Base-by-base conservation (phyloP, 495 filamentous ascomycete species). In the Podospora pseudocomata region DNA sequence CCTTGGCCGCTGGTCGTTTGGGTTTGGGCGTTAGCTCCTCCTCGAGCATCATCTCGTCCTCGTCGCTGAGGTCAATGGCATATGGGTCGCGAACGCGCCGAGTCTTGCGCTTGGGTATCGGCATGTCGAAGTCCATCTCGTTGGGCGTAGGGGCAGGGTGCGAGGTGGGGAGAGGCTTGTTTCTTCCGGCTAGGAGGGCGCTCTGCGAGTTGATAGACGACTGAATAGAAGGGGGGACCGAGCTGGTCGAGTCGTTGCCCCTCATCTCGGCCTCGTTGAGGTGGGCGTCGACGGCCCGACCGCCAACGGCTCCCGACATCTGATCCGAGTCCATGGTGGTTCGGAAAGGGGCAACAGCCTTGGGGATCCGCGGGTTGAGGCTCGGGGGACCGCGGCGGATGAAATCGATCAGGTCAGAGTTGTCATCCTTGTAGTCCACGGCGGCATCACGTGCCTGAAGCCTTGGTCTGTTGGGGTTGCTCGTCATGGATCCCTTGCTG, bases 361-460 rank as follows among this genome's bases (percentile, higher is more conserved):
- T 91, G 34, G 92, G 90, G 70, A 94, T 93, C 34, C 91, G 87
- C 61, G 86, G 91, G 64, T 82, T 81, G 11, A 74, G 75, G 64
- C 78, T 81, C 0, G 88, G 87, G 7, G 94, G 89, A 1, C 94
- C 91, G 77, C 91, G 88, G 61, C 93, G 88, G 64, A 99, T 94
- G 79, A 98, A 98, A 73, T 98, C 92, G 63, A 97, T 96, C 54
- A 99, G 79, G 68, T 97, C 95, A 2, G 90, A 89, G 60, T 88
- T 96, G 71, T 88, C 86, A 60, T 88, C 87, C 56, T 83, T 85
- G 30, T 81, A 80, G 27, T 86, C 80, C 23, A 86, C 82, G 32
- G 84, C 80, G n/a, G 92, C 86, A 69, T 89, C 86, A 19, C 93
- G 89, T 68, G 93, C 89, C 79, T 93, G 87, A 60, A 92, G 79